A percentile compares a stretch with the other conserved stretches of the same genome.
These are phyloP conservation scores for Zea luxurians DNA, from an alignment of 176 grass and related monocot genomes.

Conservation along the genomic window DNA sequence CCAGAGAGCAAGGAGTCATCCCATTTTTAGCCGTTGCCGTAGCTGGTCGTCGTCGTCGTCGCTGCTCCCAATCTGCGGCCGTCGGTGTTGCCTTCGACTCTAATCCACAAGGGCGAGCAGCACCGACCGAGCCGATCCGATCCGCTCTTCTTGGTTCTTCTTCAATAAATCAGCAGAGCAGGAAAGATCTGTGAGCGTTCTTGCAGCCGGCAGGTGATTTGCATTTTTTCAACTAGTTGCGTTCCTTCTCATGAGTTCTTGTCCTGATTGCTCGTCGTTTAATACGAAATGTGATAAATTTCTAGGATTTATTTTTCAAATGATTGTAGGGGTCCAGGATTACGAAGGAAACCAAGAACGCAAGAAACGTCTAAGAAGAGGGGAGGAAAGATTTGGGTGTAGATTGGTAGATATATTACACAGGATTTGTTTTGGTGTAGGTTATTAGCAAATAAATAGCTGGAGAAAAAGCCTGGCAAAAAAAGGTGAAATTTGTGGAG, in stretches of 20 bases:
- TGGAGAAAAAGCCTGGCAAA: neutral
- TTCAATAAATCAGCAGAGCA: neutral
- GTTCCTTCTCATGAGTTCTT: neutral
- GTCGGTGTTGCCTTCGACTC: conserved; percentile 27
- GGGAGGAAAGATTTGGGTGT: conserved; percentile 15
- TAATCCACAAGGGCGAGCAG: conserved; percentile 23
- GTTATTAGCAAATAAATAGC: neutral
- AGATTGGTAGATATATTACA: conserved; percentile 8
- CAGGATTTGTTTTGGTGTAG: neutral
- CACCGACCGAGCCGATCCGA: conserved; percentile 30
- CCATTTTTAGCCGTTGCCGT: conserved; percentile 44
- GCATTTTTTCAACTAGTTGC: neutral
- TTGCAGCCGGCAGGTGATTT: conserved; percentile 33
- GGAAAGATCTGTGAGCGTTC: conserved; percentile 19
- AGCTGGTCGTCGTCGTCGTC: conserved; percentile 7
- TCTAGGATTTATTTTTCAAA: conserved; percentile 14
- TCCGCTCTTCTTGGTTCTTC: conserved; percentile 32
- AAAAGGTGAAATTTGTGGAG: neutral
- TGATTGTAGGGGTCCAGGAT: conserved; percentile 4
- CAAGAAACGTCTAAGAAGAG: neutral
- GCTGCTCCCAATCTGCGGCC: conserved; percentile 34
- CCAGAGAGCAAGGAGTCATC: neutral
- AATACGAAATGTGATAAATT: conserved; percentile 15
- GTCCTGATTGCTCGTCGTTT: neutral
- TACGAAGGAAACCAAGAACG: neutral